These are phyloP conservation scores for Annulohypoxylon stygium DNA, from an alignment of 495 filamentous ascomycete genomes.

Conservation along the genomic window DNA sequence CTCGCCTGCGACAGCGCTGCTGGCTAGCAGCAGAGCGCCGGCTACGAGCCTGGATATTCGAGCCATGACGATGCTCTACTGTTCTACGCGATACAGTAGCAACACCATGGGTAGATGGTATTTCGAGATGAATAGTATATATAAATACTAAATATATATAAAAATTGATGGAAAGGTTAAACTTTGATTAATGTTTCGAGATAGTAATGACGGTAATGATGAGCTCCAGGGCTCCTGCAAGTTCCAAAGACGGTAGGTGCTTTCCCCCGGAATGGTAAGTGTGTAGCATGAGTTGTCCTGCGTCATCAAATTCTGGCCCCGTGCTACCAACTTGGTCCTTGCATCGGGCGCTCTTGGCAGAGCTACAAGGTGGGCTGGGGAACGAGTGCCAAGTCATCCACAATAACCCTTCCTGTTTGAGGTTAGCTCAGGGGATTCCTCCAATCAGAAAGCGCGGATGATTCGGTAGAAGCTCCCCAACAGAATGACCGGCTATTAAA, in stretches of 20 bases:
- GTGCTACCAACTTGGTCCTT: slow-evolving; percentile 31
- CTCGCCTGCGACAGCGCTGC: slow-evolving; percentile 51
- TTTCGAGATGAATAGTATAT: background rate
- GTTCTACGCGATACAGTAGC: slow-evolving; percentile 16
- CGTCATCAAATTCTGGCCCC: slow-evolving; percentile 47
- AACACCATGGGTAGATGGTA: slow-evolving; percentile 32
- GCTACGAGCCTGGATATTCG: slow-evolving; percentile 53
- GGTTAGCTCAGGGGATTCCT: slow-evolving; percentile 11
- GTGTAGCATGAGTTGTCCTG: slow-evolving; percentile 45
- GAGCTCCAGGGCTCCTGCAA: slow-evolving; percentile 18
- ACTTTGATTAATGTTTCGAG: slow-evolving; percentile 23
- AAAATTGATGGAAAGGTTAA: slow-evolving; percentile 14
- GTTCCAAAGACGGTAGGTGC: slow-evolving; percentile 10
- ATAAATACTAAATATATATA: background rate
- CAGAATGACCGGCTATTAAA: background rate
- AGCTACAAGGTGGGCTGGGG: slow-evolving; percentile 2
- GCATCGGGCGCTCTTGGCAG: slow-evolving; percentile 36
- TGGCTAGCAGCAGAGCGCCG: slow-evolving; percentile 54
- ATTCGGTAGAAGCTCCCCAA: slow-evolving; percentile 12
- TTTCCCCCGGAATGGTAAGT: slow-evolving; percentile 11
- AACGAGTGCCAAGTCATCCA: slow-evolving; percentile 12
- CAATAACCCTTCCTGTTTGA: slow-evolving; percentile 20
- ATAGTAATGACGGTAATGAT: slow-evolving; percentile 1
- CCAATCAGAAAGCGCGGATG: slow-evolving; percentile 17
- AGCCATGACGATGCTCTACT: slow-evolving; percentile 48